phyloP scores from a whole-genome alignment of 129 eudicot species.

The Ambrosia artemisiifolia region DNA sequence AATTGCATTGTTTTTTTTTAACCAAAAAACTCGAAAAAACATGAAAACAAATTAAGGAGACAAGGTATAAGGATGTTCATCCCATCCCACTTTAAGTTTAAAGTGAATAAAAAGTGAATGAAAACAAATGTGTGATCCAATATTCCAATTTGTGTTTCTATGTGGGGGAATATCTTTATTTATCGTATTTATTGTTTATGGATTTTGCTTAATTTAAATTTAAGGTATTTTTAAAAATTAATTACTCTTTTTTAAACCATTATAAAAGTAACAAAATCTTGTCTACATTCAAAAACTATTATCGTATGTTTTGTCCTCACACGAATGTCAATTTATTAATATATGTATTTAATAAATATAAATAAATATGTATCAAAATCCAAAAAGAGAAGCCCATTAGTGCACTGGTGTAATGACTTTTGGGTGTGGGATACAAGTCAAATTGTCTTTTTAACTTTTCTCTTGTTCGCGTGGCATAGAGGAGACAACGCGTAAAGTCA shows the following conservation, averaged over 20 bases:
- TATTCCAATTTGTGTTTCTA: conserved; percentile 14
- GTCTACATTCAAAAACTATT: too few relatives aligned
- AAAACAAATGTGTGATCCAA: conserved; percentile 24
- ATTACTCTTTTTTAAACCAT: background rate
- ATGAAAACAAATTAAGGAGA: conserved; percentile 13
- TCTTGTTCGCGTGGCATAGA: conserved; percentile 29
- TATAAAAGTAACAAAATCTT: background rate
- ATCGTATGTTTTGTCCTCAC: background rate
- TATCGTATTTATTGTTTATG: background rate
- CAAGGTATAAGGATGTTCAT: conserved; percentile 24
- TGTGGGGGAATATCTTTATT: conserved; percentile 5
- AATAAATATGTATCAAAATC: background rate
- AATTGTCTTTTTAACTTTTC: conserved; percentile 30
- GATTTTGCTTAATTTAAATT: background rate
- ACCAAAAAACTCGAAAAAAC: background rate
- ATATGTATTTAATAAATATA: background rate
- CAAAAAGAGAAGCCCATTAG: background rate
- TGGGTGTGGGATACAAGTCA: conserved; percentile 22
- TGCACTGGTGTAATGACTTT: conserved; percentile 24
- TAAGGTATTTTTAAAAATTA: background rate
- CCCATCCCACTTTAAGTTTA: conserved; percentile 25
- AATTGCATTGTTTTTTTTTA: background rate
- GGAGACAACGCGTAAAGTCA: conserved; percentile 35
- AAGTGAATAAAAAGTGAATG: conserved; percentile 23
- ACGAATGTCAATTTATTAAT: too few relatives aligned